Evolutionary conservation across 2,329 filamentous ascomycete species (phyloP).

Genomic region (Aspergillus japonicus): DNA sequence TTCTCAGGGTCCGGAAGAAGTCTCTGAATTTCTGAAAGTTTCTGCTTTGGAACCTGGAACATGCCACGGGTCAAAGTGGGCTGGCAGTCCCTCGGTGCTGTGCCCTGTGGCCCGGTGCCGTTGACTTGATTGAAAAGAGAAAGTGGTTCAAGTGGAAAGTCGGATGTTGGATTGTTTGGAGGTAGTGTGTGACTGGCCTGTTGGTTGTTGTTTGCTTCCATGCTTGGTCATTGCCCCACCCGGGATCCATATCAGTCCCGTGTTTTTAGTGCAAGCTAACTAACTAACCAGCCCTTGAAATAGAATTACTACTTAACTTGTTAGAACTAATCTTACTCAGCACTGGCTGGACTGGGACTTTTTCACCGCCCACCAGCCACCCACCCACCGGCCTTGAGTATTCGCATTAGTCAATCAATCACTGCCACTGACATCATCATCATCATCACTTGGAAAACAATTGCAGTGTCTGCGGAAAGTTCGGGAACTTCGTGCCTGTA

Average conservation of each 20-base stretch:
- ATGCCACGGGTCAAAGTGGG: neutral
- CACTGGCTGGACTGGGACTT: neutral
- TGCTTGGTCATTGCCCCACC: neutral
- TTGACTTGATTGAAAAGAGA: neutral
- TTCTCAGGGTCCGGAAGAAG: neutral
- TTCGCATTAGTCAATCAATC: neutral
- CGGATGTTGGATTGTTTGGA: too few species aligned
- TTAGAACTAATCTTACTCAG: neutral
- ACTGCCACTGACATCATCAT: neutral
- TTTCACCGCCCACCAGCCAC: neutral
- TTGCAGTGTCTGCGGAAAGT: too few species aligned
- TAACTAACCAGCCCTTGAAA: neutral
- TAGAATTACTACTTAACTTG: neutral
- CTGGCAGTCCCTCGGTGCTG: neutral
- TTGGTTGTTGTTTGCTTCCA: too few species aligned
- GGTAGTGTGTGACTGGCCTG: too few species aligned
- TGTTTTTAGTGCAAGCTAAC: neutral
- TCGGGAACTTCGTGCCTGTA: neutral
- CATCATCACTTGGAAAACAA: neutral
- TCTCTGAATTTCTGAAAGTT: neutral
- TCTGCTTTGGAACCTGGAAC: neutral
- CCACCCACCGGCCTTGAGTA: neutral
- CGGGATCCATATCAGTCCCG: neutral
- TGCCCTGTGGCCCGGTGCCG: too few species aligned
- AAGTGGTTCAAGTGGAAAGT: too few species aligned